Base-by-base conservation (phyloP, 2,329 filamentous ascomycete genomes). In the Ceratocystis papillata region DNA sequence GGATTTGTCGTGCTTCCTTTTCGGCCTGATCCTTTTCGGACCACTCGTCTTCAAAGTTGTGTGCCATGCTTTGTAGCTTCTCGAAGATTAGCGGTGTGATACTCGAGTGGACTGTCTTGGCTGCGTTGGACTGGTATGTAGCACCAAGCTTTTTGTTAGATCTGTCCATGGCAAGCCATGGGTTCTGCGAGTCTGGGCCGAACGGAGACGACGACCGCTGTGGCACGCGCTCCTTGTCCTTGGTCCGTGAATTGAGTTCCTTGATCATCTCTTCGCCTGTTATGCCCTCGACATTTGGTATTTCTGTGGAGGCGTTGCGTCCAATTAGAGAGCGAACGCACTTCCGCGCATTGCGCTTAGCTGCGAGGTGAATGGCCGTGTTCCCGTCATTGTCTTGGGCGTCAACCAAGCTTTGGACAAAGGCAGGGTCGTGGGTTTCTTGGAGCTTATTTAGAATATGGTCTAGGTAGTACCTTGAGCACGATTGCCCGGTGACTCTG, bases 401-500 rank as follows among this genome's bases (percentile, higher is more conserved):
- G 71, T 96, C 90, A 10, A 99, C 79, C 10, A 97, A 77, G 61
- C 84, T 80, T 68, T 91, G 89, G 61, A 97, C 85, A 66, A 89
- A 86, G 66, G 87, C 84, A 7, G 87, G 87, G 4, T 90, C 85
- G 70, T 89, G 84, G 0, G 86, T 84, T 72, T 95, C 90, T 69
- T 87, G 84, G 68, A 99, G 83, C 74, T 88, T 91, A 75, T 95
- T 93, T 65, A 97, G 80, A 69, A 97, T 87, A 69, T 88, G 88
- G 74, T 97, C 93, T 41, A 96, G 83, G 75, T 99, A 99, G 75
- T 97, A 97, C 44, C 90, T 84, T 41, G 92, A 91, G 72, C 89
- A 95, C 25, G 89, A 87, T 73, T 92, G 91, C 75, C 93, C 96
- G 68, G 88, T 89, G 4, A 83, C 78, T 63, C 90, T 87, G 64